phyloP scores from a whole-genome alignment of 176 grass and related monocot species.

The Eleusine indica region DNA sequence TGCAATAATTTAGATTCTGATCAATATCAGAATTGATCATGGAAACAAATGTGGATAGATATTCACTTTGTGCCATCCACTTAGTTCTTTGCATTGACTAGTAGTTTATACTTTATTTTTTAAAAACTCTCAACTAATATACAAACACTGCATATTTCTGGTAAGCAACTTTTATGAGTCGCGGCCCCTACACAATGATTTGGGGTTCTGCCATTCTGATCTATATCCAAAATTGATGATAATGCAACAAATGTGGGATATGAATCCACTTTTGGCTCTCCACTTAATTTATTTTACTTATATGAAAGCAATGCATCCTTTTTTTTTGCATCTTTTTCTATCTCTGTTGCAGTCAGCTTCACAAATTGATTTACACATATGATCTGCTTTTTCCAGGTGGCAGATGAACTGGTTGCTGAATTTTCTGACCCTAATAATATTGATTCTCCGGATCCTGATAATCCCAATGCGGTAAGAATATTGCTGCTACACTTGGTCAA shows the following conservation, averaged over 20 bases:
- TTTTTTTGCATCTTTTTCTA: slow-evolving; percentile 1
- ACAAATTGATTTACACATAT: slow-evolving; percentile 33
- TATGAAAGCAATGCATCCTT: neutral
- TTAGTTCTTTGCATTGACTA: neutral
- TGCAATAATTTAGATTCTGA: neutral
- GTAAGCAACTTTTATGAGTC: neutral
- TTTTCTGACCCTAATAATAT: slow-evolving; percentile 83
- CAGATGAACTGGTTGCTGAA: slow-evolving; percentile 96
- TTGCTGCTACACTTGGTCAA: slow-evolving; percentile 10
- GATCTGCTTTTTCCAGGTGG: slow-evolving; percentile 66
- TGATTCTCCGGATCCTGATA: slow-evolving; percentile 78
- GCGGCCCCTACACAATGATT: neutral
- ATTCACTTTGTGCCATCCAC: neutral
- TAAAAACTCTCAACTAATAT: slow-evolving; percentile 24
- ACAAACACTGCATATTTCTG: neutral
- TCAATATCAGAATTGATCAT: neutral
- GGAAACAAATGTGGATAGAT: neutral
- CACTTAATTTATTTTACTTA: slow-evolving; percentile 19
- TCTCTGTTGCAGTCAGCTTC: neutral
- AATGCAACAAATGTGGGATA: neutral
- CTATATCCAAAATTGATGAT: neutral
- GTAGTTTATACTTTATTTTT: neutral
- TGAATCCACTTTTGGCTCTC: slow-evolving; percentile 8
- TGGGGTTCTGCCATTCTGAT: neutral
- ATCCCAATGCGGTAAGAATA: slow-evolving; percentile 36